Conservation (phyloP, 257 asterid genomes). For the Solanum chmielewskii region DNA sequence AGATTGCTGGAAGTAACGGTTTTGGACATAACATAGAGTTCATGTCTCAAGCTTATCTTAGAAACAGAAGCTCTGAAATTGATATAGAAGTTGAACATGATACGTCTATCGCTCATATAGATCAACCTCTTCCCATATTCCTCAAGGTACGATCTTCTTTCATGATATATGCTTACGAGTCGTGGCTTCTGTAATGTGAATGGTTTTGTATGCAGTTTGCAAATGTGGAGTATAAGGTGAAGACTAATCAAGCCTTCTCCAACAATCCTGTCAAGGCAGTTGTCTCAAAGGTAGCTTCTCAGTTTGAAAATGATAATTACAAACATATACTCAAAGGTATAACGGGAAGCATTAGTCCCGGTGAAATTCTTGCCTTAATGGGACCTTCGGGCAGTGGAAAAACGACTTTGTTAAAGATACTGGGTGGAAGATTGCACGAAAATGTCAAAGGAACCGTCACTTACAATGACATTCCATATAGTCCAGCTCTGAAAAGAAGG, state of each 20-base stretch:
- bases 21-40: conserved; percentile 55
- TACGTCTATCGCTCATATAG: conserved; percentile 8
- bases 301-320: conserved; percentile 39
- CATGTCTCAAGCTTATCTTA: conserved; percentile 39
- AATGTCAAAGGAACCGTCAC: conserved; percentile 65
- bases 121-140: conserved; percentile 66
- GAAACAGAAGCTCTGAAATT: conserved; percentile 40
- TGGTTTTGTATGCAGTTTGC: conserved; percentile 46
- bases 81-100: conserved; percentile 59
- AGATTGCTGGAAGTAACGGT: conserved; percentile 51
- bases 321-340: conserved; percentile 80
- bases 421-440: conserved; percentile 67
- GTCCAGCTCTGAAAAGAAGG: conserved; percentile 78
- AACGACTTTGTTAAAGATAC: conserved; percentile 64
- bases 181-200: background rate
- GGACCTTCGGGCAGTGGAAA: conserved; percentile 99
- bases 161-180: background rate
- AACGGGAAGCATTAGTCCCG: conserved; percentile 81
- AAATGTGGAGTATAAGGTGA: conserved; percentile 83
- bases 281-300: conserved; percentile 43
- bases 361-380: conserved; percentile 86
- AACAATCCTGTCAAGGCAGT: conserved; percentile 54
- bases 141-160: conserved; percentile 40
- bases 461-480: conserved; percentile 59
- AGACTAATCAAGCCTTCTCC: conserved; percentile 23